Conservation (phyloP, 306 rosid genomes). For the Vigna radiata region DNA sequence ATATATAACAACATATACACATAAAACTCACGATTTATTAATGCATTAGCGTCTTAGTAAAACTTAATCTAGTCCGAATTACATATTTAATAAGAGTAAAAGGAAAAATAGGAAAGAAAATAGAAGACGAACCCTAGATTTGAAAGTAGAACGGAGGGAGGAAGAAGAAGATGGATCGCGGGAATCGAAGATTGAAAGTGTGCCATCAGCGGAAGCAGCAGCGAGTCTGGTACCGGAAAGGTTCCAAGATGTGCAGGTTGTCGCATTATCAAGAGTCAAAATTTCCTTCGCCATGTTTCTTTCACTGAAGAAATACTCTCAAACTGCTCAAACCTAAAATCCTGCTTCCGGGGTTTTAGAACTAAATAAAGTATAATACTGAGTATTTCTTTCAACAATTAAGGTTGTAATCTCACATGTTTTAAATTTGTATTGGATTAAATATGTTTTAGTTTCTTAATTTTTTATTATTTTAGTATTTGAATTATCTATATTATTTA, state of each 20-base stretch:
- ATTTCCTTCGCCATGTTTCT: conserved; percentile 70
- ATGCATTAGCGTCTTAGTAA: not conserved
- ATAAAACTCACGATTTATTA: not conserved
- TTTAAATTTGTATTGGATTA: no score
- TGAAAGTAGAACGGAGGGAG: conserved; percentile 64
- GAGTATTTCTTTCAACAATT: no score
- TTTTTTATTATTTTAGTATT: no score
- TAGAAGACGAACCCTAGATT: conserved; percentile 58
- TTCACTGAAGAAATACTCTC: not conserved
- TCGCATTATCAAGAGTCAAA: conserved; percentile 66
- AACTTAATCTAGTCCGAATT: not conserved
- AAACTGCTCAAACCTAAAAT: conserved; percentile 12
- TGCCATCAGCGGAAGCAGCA: conserved; percentile 73
- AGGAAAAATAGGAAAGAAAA: not conserved
- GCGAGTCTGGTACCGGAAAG: conserved; percentile 67
- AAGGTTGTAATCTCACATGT: no score
- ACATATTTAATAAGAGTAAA: not conserved
- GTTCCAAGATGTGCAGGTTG: conserved; percentile 85
- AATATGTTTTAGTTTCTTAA: no score
- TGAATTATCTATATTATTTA: no score
- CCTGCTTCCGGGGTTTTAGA: not conserved
- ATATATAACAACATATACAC: no score
- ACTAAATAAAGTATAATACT: no score
- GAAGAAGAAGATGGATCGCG: conserved; percentile 65
- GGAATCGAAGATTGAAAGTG: conserved; percentile 73